Evolutionary conservation across 1,284 basidiomycete species (phyloP), one percentile per base, ranked within the genome.

Genomic region (Coniferiporia sulphurascens): DNA sequence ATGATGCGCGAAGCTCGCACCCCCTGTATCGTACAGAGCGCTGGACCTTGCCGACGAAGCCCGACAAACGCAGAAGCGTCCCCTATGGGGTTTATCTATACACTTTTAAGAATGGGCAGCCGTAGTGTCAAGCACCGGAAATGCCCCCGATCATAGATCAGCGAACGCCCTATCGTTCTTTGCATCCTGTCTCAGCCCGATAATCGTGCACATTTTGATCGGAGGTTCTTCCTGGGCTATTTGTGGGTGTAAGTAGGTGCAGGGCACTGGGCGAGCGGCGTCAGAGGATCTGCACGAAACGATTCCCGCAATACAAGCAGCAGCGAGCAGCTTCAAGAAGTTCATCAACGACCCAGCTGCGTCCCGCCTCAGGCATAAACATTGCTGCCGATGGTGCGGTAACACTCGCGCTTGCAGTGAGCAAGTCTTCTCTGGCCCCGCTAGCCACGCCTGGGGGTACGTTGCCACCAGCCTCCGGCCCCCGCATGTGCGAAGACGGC

Each of bases 231-330:
- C 15, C 3, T 41, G 2, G 32, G 12, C n/a, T 13, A 17, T 15
- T 34, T 22, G 35, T 17, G 15, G 21, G 35, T 10, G 13, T 51
- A 12, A 3, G 17, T 34, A 21, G 35, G 15, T 34, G 44, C 13
- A 12, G 51, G 13, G 17, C 52, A 1, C 43, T 41, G 3, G 32
- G 34, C 10, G 38, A 10, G 48, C 53, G 13, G 41, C 21, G n/a
- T 70, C 67, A 81, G 46, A 84, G 70, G 32, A 83, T 72, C 59
- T 72, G 80, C 54, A 88, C 82, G 67, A 89, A 89, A 61, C 74
- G 76, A 70, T 86, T 86, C 19, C 80, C 83, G 69, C 87, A 90
- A 68, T 84, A 86, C 52, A 87, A 73, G 72, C 85, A 89, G 48
- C 80, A 76, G 60, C 78, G 75, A 4, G 82, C 82, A 1, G 85